Percentiles rank a stretch among this genome's conserved stretches.
These are phyloP conservation scores for Saturnispora serradocipensis DNA, from an alignment of 805 yeast species.

Conservation along the genomic window DNA sequence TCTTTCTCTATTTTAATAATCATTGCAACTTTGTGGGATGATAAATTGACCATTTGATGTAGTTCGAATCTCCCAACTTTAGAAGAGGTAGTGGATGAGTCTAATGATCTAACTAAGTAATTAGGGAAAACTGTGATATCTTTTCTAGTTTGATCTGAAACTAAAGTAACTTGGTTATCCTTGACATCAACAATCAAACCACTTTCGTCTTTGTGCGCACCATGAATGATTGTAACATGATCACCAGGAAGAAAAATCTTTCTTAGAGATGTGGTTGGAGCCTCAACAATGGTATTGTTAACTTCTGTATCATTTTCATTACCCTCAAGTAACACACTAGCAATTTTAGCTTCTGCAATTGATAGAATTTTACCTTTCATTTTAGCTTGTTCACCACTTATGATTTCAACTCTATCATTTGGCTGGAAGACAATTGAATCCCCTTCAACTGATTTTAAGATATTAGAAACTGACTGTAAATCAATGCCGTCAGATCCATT, in stretches of 20 bases:
- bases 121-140: constrained; percentile 92
- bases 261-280: constrained; percentile 73
- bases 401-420: constrained; percentile 88
- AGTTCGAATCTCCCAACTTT: constrained; percentile 71
- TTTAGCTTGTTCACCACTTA: constrained; percentile 89
- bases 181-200: constrained; percentile 82
- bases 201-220: constrained; percentile 87
- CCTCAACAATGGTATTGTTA: constrained; percentile 54
- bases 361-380: constrained; percentile 71
- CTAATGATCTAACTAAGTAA: constrained; percentile 85
- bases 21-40: constrained; percentile 80
- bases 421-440: constrained; percentile 66
- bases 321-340: constrained; percentile 40
- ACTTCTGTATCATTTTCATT: constrained; percentile 45
- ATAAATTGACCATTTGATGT: constrained; percentile 83
- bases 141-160: constrained; percentile 79
- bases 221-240: constrained; percentile 86
- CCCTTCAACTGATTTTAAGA: constrained; percentile 57
- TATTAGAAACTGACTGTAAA: constrained; percentile 74
- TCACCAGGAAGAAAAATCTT: constrained; percentile 88
- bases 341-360: constrained; percentile 48
- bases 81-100: constrained; percentile 59
- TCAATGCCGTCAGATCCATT: constrained; percentile 65
- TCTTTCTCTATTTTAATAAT: constrained; percentile 86
- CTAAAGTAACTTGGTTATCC: constrained; percentile 79